Base-by-base conservation (phyloP, 345 rosid genomes). In the Lumnitzera racemosa region DNA sequence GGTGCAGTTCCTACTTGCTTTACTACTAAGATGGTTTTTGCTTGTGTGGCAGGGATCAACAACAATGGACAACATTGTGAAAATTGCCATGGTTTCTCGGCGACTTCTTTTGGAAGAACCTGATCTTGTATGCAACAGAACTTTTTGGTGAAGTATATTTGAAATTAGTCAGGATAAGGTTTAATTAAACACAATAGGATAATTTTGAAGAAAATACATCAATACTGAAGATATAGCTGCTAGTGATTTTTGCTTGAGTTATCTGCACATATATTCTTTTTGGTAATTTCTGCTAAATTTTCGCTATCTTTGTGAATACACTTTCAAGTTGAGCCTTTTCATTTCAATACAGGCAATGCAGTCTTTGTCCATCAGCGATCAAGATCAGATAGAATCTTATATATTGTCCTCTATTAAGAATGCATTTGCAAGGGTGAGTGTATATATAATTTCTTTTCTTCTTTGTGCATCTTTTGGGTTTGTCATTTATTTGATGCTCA, bases 91-190 rank as follows among this genome's bases (percentile, higher is more conserved):
- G 95, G 71, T 88, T 59, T 76, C 84, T 67, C 80, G 89, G 76
- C 84, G 97, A 79, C 96, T 94, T 78, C 84, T 90, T 61, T 62
- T 80, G 71, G 97, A 88, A 79, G 96, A 90, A 72, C 81, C 95
- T 79, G 99, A 90, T 70, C 60, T 65, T 68, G 97, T 88, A 80
- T 55, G 83, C 59, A 31, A 9, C 43, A 36, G 43, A 6, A 36
- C 43, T 36, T 36, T 36, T 36, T 36, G 43, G 43, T 36, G 9
- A 36, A 4, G 7, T 36, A 36, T 36, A 36, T 1, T 36, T 36
- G 43, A 36, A 36, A 36, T 7, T 36, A 36, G 7, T 36, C 11
- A 9, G 7, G 43, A 5, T 36, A 36, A 36, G 43, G 11, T 36
- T 36, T 36, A 36, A 4, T 36, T 36, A 36, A 36, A 27, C 3